Evolutionary conservation across 805 yeast genomes (phyloP).

Genomic region (Grigorovia transvaalensis): DNA sequence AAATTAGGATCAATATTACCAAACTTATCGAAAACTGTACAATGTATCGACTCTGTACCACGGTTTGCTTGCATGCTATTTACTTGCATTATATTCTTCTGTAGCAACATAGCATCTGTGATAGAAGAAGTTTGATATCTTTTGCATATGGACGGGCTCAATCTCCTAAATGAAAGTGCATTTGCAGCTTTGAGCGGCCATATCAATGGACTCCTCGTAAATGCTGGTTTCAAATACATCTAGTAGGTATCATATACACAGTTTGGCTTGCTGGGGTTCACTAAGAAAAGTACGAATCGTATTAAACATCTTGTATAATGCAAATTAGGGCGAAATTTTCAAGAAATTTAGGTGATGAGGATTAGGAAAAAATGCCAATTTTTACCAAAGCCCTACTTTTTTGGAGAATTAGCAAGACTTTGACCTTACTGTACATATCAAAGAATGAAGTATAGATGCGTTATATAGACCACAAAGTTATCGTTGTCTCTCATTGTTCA

Average conservation of each 20-base stretch:
- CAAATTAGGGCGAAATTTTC: no score
- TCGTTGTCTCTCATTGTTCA: no score
- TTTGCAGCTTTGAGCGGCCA: background rate
- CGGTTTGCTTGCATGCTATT: conserved; percentile 26
- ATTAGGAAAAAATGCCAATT: no score
- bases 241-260: background rate
- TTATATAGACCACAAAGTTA: no score
- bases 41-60: conserved; percentile 42
- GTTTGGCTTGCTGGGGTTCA: no score
- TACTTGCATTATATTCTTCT: conserved; percentile 31
- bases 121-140: background rate
- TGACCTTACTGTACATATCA: no score
- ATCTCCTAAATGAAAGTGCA: background rate
- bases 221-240: background rate
- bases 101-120: conserved; percentile 27
- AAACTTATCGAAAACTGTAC: conserved; percentile 64
- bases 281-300: no score
- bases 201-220: background rate
- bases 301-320: no score
- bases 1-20: conserved; percentile 68
- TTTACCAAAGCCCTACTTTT: no score
- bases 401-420: no score
- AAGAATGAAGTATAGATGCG: no score
- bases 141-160: background rate
- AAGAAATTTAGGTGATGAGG: no score